These are phyloP conservation scores for Castanea mollissima DNA, from an alignment of 306 rosid genomes.

Conservation along the genomic window DNA sequence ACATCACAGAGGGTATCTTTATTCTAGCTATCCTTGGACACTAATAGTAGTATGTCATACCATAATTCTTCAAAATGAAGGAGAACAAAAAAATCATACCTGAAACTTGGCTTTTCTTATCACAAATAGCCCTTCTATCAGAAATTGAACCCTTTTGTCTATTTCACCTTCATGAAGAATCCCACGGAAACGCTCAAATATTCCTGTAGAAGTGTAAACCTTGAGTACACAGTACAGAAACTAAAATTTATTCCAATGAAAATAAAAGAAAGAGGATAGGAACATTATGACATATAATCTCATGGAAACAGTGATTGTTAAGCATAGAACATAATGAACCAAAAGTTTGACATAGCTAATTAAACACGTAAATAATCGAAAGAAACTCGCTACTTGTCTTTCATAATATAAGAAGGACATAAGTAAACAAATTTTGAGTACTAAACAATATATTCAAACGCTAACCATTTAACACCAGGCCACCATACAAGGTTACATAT, in stretches of 20 bases:
- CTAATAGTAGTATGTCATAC: background rate
- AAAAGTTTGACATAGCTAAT: background rate
- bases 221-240: background rate
- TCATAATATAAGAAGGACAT: background rate
- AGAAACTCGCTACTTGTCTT: background rate
- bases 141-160: conserved; percentile 85
- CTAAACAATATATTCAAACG: background rate
- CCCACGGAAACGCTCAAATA: conserved; percentile 95
- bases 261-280: background rate
- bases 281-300: background rate
- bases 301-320: background rate
- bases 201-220: conserved; percentile 46
- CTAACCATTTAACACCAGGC: background rate
- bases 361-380: too few species aligned
- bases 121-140: conserved; percentile 89
- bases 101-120: conserved; percentile 88
- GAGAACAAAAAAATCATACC: conserved; percentile 34
- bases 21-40: background rate
- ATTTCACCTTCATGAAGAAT: conserved; percentile 97
- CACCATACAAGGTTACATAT: background rate
- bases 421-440: background rate
- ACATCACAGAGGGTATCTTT: background rate
- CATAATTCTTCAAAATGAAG: background rate
- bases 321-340: background rate
- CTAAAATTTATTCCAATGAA: background rate